These are phyloP conservation scores for Fusarium neocosmosporiellum DNA, from an alignment of 2,329 filamentous ascomycete species.

Conservation along the genomic window DNA sequence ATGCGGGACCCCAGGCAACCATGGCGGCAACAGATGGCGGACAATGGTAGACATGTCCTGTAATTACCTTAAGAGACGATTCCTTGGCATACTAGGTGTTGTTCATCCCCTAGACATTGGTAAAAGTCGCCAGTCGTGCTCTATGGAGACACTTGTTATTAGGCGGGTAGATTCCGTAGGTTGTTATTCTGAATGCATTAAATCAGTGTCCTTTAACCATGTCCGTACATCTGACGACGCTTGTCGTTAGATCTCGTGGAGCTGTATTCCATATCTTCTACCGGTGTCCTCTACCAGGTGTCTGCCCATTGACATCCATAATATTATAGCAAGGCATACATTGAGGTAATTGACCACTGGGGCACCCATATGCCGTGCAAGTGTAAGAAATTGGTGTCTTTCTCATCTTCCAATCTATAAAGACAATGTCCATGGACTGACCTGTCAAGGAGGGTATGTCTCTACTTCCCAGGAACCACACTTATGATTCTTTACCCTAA, in stretches of 20 bases:
- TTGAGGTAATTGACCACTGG: too few species aligned
- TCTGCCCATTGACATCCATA: background rate
- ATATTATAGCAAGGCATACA: background rate
- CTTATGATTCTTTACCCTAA: background rate
- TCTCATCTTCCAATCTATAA: background rate
- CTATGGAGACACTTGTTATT: background rate
- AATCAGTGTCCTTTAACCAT: background rate
- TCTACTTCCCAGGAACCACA: background rate
- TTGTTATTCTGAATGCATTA: background rate
- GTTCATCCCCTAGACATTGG: background rate
- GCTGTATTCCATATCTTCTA: background rate
- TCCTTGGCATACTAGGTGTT: background rate
- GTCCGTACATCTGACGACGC: background rate
- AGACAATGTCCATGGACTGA: background rate
- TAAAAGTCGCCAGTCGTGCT: background rate
- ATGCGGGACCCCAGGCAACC: slow-evolving; percentile 6
- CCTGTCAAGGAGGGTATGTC: background rate
- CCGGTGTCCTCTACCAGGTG: too few species aligned
- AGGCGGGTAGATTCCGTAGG: background rate
- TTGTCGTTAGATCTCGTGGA: background rate
- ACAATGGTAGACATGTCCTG: background rate
- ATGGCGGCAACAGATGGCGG: background rate
- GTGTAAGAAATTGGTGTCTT: background rate
- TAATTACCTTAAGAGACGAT: background rate
- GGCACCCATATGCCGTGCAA: background rate